These are phyloP conservation scores for Coemansia sp. DNA, from an alignment of 192 early-diverging fungal species.

Conservation along the genomic window DNA sequence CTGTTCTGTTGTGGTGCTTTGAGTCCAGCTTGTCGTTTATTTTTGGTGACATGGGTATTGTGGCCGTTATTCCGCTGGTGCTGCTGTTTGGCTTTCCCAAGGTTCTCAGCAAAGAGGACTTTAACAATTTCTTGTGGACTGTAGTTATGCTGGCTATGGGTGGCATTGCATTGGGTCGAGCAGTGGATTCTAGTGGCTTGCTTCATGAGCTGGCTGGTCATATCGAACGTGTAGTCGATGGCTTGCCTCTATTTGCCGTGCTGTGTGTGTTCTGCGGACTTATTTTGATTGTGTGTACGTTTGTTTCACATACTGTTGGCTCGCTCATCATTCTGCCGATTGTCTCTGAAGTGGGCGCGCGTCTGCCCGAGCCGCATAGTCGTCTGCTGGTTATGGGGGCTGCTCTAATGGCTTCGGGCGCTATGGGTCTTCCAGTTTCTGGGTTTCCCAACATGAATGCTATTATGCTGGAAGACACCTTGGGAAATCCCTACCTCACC, in stretches of 20 bases:
- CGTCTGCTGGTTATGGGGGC: conserved; percentile 78
- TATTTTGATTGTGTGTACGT: conserved; percentile 82
- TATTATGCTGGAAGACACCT: conserved; percentile 84
- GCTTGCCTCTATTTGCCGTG: conserved; percentile 68
- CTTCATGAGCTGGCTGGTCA: conserved; percentile 70
- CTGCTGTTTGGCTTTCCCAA: conserved; percentile 85
- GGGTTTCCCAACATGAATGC: conserved; percentile 99
- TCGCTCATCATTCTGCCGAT: conserved; percentile 95
- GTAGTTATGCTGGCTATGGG: conserved; percentile 92
- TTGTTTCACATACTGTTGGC: conserved; percentile 94
- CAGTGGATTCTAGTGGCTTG: conserved; percentile 84
- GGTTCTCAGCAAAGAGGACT: conserved; percentile 92
- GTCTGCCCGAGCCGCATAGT: conserved; percentile 73
- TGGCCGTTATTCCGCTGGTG: conserved; percentile 89
- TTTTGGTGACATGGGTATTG: conserved; percentile 94
- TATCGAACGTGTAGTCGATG: conserved; percentile 66
- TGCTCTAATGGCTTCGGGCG: conserved; percentile 83
- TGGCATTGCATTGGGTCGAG: conserved; percentile 89
- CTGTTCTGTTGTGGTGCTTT: conserved; percentile 89
- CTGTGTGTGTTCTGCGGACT: conserved; percentile 73
- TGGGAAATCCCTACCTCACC: conserved; percentile 77
- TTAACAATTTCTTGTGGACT: conserved; percentile 94
- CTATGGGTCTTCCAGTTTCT: conserved; percentile 89
- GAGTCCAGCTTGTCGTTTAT: conserved; percentile 68
- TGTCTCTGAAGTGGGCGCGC: conserved; percentile 81